Evolutionary conservation across 768 basidiomycete species (phyloP), one percentile per base, ranked within the genome.

Genomic region (Gloeopeniophorella convolvens): DNA sequence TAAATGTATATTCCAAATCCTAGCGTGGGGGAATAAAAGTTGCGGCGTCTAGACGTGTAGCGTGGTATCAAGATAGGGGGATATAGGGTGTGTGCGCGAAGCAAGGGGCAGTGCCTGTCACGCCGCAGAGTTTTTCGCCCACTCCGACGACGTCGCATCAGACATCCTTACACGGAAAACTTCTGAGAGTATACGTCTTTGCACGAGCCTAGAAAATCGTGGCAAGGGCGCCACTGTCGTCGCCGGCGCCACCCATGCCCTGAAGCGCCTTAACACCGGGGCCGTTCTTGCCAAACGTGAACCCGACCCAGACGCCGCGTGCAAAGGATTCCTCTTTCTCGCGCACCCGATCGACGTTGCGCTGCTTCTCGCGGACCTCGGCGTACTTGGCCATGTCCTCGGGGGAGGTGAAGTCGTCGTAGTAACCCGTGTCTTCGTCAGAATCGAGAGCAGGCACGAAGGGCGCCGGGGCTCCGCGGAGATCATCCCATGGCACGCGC

Each of bases 361-460:
- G 73, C 69, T 97, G 93, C 69, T 98, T 99, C 73, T 96, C 96
- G 67, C 88, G 81, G 6, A 99, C 96, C 66, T 99, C 95, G 10
- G 94, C 91, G 63, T 98, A 98, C 70, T 98, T 98, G 42, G 90
- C 92, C 94, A 97, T 97, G 63, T 98, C 95, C 51, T 94, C 89
- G 4, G 77, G 70, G 3, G 79, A 85, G 2, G 84, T 84, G 65
- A 93, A 93, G 64, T 92, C 90, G 59, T 93, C 90, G 68, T 92
- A 94, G 68, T 94, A 94, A 15, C 92, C 93, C 1, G 93, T 92
- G 62, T 99, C 96, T 50, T 89, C 76, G 62, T 98, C 96, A 8
- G 85, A 88, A 62, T 97, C 94, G 28, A 98, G 77, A 9, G 90
- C 85, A 23, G 96, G 96, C 5, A 98, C 88, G 66, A 96, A 97